Evolutionary conservation across 164 flowering plant species (phyloP).

Genomic region (Euptelea pleiosperma): DNA sequence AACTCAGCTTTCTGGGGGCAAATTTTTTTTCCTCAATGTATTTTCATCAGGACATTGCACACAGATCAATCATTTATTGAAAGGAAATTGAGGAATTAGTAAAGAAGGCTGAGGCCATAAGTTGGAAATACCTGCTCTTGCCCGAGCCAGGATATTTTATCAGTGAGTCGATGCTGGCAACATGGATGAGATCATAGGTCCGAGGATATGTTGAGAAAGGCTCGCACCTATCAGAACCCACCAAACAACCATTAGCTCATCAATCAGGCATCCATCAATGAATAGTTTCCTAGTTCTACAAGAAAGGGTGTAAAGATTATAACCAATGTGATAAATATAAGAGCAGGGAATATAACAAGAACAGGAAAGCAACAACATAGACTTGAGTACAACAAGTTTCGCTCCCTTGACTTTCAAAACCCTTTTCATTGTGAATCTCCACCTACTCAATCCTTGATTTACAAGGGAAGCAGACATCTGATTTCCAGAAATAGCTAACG

Average conservation of each 20-base stretch:
- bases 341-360: too few species aligned
- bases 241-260: conserved; percentile 11
- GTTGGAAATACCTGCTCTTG: conserved; percentile 63
- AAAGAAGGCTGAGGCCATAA: background rate
- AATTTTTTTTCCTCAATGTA: too few species aligned
- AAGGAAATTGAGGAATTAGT: background rate
- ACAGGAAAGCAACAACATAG: too few species aligned
- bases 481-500: too few species aligned
- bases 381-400: too few species aligned
- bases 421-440: too few species aligned
- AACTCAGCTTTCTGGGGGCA: too few species aligned
- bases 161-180: conserved; percentile 66
- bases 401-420: too few species aligned
- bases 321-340: too few species aligned
- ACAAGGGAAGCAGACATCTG: too few species aligned
- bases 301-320: background rate
- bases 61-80: background rate
- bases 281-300: background rate
- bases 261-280: background rate
- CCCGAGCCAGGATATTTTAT: conserved; percentile 45
- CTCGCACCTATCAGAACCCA: conserved; percentile 70
- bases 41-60: too few species aligned
- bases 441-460: too few species aligned
- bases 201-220: conserved; percentile 99
- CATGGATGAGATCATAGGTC: conserved; percentile 85